phyloP scores from a whole-genome alignment of 1,284 basidiomycete genomes.

The Boletus sp. region DNA sequence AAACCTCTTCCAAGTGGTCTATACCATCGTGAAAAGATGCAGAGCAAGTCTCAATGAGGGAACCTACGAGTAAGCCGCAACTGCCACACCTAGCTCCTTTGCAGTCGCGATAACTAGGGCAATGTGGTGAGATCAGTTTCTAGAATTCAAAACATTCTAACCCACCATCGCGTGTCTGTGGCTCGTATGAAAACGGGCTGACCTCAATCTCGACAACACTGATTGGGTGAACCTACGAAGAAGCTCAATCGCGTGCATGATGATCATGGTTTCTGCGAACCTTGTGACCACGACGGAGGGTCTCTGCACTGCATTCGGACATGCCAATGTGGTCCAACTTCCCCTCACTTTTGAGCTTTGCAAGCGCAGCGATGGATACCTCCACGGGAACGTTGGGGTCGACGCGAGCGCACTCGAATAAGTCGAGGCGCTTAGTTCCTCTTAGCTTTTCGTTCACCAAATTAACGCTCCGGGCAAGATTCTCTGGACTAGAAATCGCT shows the following conservation, averaged over 20 bases:
- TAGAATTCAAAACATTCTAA: background rate
- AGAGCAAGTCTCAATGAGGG: background rate
- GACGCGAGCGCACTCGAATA: constrained; percentile 48
- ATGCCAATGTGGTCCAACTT: constrained; percentile 52
- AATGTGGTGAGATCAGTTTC: constrained; percentile 19
- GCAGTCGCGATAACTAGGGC: constrained; percentile 38
- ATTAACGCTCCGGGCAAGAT: constrained; percentile 42
- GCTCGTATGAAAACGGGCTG: constrained; percentile 49
- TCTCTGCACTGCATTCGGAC: constrained; percentile 51
- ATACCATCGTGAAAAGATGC: background rate
- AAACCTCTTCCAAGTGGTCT: constrained; percentile 61
- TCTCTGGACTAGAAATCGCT: constrained; percentile 31
- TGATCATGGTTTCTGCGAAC: constrained; percentile 17
- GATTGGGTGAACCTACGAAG: constrained; percentile 43
- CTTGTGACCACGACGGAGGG: constrained; percentile 46
- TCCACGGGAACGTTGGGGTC: constrained; percentile 40
- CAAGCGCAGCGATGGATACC: constrained; percentile 34
- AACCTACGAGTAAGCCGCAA: constrained; percentile 53
- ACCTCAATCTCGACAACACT: constrained; percentile 55
- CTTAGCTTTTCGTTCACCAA: constrained; percentile 42
- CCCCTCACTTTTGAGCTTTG: constrained; percentile 39
- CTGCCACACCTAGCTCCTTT: constrained; percentile 47
- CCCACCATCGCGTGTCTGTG: constrained; percentile 41
- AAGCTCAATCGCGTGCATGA: background rate
- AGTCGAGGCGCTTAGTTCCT: constrained; percentile 47